Evolutionary conservation across 371 early-diverging fungal genomes (phyloP).

Genomic region (Lichtheimia ramosa): DNA sequence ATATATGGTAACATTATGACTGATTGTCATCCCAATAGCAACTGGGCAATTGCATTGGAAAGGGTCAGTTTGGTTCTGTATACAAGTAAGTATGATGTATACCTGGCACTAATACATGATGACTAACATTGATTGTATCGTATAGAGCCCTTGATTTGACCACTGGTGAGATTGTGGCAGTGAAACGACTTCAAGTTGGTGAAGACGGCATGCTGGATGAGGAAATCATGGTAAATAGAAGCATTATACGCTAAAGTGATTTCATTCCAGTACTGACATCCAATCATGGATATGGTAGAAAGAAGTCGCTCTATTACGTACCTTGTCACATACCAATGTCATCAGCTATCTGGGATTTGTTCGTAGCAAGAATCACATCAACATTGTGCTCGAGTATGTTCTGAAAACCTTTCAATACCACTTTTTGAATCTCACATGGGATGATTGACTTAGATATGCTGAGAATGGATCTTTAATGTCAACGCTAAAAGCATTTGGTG

Average conservation of each 20-base stretch:
- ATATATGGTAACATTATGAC: no score
- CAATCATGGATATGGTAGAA: slow-evolving; percentile 27
- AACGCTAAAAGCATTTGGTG: slow-evolving; percentile 88
- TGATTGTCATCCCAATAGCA: slow-evolving; percentile 40
- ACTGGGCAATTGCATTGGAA: slow-evolving; percentile 89
- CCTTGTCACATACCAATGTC: slow-evolving; percentile 78
- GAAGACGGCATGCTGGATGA: slow-evolving; percentile 65
- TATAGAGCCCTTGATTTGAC: slow-evolving; percentile 77
- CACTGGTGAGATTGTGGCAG: slow-evolving; percentile 86
- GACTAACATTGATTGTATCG: background rate
- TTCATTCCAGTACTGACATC: background rate
- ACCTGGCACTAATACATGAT: background rate
- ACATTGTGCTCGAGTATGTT: slow-evolving; percentile 84
- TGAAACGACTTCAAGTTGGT: slow-evolving; percentile 78
- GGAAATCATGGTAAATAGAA: slow-evolving; percentile 40
- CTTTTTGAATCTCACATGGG: background rate
- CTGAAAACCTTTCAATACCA: no score
- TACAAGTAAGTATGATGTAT: slow-evolving; percentile 44
- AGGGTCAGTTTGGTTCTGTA: slow-evolving; percentile 90
- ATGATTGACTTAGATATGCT: slow-evolving; percentile 53
- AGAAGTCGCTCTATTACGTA: slow-evolving; percentile 74
- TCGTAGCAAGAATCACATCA: slow-evolving; percentile 67
- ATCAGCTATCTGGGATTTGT: slow-evolving; percentile 88
- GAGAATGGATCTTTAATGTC: slow-evolving; percentile 94
- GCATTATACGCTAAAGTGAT: slow-evolving; percentile 22